Conservation (phyloP, 2,329 filamentous ascomycete genomes). For the Meredithiella fracta region DNA sequence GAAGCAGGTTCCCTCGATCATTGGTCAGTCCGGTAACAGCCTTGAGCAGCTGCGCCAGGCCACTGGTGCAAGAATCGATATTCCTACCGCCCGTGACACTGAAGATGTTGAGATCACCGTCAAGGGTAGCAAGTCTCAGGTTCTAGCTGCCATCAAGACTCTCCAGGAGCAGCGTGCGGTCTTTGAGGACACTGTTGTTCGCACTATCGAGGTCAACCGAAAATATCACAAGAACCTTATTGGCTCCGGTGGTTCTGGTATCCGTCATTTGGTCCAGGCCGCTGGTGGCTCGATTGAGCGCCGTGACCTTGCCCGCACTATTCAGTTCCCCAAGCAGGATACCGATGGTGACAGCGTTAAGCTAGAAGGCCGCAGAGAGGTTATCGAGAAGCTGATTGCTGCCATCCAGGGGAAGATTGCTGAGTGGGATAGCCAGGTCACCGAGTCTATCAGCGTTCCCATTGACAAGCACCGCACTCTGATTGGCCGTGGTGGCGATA, state of each 20-base stretch:
- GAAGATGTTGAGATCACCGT: conserved; percentile 72
- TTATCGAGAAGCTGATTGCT: conserved; percentile 78
- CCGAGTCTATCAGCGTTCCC: conserved; percentile 63
- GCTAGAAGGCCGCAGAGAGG: conserved; percentile 64
- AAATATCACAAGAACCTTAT: conserved; percentile 87
- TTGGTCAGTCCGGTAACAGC: conserved; percentile 75
- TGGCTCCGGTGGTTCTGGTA: conserved; percentile 68
- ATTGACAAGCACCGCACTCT: conserved; percentile 78
- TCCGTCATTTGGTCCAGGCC: conserved; percentile 70
- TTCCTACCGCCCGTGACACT: conserved; percentile 64
- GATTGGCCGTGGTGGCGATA: conserved; percentile 83
- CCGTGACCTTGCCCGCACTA: conserved; percentile 68
- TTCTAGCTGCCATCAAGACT: conserved; percentile 79
- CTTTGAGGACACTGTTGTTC: conserved; percentile 78
- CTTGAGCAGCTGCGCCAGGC: conserved; percentile 77
- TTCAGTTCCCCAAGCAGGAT: conserved; percentile 87
- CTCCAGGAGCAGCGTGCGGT: conserved; percentile 71
- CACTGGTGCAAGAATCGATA: conserved; percentile 80
- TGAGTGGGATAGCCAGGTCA: conserved; percentile 71
- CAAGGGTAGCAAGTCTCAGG: conserved; percentile 81
- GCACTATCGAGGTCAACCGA: conserved; percentile 78
- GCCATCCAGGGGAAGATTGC: conserved; percentile 67
- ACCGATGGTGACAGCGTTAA: conserved; percentile 69
- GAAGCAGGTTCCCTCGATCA: conserved; percentile 82
- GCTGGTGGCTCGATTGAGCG: conserved; percentile 83